Evolutionary conservation across 2,329 filamentous ascomycete genomes (phyloP), one percentile per base, ranked within the genome.

Genomic region (Sporothrix pseudoabietina): DNA sequence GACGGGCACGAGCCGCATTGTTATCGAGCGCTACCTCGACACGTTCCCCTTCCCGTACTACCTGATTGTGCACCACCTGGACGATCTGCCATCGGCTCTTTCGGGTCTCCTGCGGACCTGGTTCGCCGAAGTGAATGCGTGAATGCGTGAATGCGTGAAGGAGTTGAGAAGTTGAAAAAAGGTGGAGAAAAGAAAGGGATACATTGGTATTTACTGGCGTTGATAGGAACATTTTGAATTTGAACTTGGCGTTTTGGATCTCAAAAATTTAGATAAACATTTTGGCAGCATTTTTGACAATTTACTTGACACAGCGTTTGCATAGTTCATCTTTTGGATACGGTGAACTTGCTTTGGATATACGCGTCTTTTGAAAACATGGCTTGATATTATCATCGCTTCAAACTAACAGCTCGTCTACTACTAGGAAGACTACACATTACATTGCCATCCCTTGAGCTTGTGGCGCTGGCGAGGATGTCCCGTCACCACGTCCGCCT

Each of bases 1-100:
- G 77, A 75, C 84, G 78, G 82, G 88, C 81, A 83, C 90, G 83
- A 83, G 90, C 75, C 87, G 90, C 78, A 88, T 98, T 72, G 91
- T 91, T 78, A 94, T 97, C 81, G 92, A 94, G 84, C 90, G 93
- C 78, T 99, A 99, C 80, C 87, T 99, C 77, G 97, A 99, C 81
- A 92, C 90, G 8, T 99, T 99, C 82, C 96, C 97, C 0, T 99
- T 99, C 84, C 90, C 92, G 81, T 99, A 98, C 84, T 99, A 98
- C 81, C 84, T 99, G 72, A 93, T 99, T 77, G 96, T 99, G 74
- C 90, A 95, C 77, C 90, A 98, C 83, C 90, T 99, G 66, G 90
- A 92, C 78, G 96, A 99, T 82, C 85, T 99, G 79, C 96, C 97
- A 4, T 90, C 89, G 47, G 94, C 98, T 59, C 82, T 99, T 82